phyloP scores from a whole-genome alignment of 1,139 yeast genomes.

The Candida glucosophila region DNA sequence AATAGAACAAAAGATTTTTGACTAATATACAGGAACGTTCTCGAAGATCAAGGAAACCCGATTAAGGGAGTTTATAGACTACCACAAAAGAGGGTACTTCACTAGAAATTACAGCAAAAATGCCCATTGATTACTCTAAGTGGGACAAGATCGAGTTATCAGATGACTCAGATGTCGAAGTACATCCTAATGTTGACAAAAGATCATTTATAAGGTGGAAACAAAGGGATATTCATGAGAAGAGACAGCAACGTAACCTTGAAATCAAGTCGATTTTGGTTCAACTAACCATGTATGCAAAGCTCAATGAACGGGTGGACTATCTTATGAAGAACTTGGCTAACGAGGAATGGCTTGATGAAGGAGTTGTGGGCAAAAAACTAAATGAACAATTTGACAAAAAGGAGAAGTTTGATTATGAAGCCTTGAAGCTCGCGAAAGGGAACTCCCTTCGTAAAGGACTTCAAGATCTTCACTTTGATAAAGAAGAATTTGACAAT shows the following conservation, averaged over 20 bases:
- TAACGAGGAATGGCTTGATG: slow-evolving; percentile 34
- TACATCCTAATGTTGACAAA: slow-evolving; percentile 97
- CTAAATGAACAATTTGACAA: slow-evolving; percentile 47
- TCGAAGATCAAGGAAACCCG: too few species aligned
- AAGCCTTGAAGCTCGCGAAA: slow-evolving; percentile 24
- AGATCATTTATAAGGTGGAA: slow-evolving; percentile 90
- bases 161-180: slow-evolving; percentile 94
- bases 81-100: too few species aligned
- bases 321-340: slow-evolving; percentile 36
- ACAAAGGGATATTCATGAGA: slow-evolving; percentile 94
- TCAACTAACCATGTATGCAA: slow-evolving; percentile 68
- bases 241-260: slow-evolving; percentile 68
- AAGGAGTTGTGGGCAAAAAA: slow-evolving; percentile 28
- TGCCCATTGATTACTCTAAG: slow-evolving; percentile 89
- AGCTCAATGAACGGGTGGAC: slow-evolving; percentile 67
- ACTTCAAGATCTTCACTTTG: slow-evolving; percentile 32
- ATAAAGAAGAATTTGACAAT: slow-evolving; percentile 47
- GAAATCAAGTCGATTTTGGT: slow-evolving; percentile 70
- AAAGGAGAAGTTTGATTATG: slow-evolving; percentile 43
- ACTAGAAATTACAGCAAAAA: too few species aligned
- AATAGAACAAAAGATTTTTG: too few species aligned
- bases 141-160: slow-evolving; percentile 96
- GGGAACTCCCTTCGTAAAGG: slow-evolving; percentile 36
- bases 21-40: too few species aligned
- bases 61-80: too few species aligned